A percentile compares a stretch with the other conserved stretches of the same genome.
Evolutionary conservation across 2,329 filamentous ascomycete species (phyloP).

Genomic region (Alternaria ethzedia): DNA sequence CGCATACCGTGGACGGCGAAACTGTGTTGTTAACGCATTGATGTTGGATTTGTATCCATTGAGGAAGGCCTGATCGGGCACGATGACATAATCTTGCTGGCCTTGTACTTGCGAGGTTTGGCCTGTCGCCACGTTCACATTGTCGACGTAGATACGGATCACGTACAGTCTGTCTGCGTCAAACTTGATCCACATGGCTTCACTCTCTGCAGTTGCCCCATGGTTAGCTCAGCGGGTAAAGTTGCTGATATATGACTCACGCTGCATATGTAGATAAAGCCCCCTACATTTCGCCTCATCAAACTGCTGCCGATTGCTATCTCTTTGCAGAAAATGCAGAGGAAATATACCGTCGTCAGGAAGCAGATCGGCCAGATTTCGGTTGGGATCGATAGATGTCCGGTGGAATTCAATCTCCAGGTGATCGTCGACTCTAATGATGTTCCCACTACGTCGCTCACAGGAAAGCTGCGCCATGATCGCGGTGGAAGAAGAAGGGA

Average conservation of each 20-base stretch:
- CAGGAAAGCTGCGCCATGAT: not conserved
- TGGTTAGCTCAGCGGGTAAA: not conserved
- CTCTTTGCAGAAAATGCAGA: not conserved
- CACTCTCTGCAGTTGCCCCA: not conserved
- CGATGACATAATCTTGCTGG: not conserved
- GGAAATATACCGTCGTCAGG: not conserved
- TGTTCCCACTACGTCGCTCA: not conserved
- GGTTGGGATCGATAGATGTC: not conserved
- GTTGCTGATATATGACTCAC: not conserved
- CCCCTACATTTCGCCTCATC: not conserved
- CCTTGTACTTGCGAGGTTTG: not conserved
- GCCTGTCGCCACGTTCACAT: not conserved
- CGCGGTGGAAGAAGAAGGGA: not conserved
- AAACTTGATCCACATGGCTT: not conserved
- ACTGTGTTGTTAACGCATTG: not conserved
- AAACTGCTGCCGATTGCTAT: not conserved
- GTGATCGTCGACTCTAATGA: not conserved
- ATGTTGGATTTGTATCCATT: not conserved
- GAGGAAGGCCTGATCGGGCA: not conserved
- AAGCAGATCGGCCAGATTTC: not conserved
- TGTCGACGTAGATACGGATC: not conserved
- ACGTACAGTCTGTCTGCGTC: not conserved
- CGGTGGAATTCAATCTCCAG: not conserved
- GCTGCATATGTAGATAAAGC: not conserved
- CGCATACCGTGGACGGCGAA: not conserved